Percentiles rank a stretch among this genome's conserved stretches.
These are phyloP conservation scores for Akebia trifoliata DNA, from an alignment of 164 flowering plant species.

Conservation along the genomic window DNA sequence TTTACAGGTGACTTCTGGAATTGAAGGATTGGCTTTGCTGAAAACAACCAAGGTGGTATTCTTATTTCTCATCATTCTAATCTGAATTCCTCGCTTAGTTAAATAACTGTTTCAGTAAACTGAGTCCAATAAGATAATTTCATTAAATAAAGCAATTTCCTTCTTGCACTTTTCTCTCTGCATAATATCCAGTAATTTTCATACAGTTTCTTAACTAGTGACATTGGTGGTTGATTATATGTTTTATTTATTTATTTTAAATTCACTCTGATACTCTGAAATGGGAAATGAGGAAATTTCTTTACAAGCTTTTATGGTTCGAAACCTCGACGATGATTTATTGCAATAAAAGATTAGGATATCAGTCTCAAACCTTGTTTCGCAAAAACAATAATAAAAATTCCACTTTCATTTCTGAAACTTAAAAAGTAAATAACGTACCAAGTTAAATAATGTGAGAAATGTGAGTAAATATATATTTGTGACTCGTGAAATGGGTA, in stretches of 20 bases:
- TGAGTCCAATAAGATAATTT: not conserved
- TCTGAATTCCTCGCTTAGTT: not conserved
- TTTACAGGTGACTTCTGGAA: slow-evolving; percentile 65
- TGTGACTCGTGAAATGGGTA: too few species aligned
- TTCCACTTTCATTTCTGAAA: not conserved
- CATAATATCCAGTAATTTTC: not conserved
- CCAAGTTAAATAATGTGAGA: not conserved
- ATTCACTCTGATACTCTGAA: too few species aligned
- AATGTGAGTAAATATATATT: too few species aligned
- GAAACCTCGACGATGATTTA: not conserved
- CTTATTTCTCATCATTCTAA: not conserved
- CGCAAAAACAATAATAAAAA: not conserved
- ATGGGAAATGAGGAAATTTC: not conserved
- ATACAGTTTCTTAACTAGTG: not conserved
- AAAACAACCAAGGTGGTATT: slow-evolving; percentile 79
- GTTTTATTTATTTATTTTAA: too few species aligned
- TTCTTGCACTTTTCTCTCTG: not conserved
- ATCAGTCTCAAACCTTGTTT: not conserved
- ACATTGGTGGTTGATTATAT: not conserved
- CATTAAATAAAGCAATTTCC: not conserved
- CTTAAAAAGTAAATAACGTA: not conserved
- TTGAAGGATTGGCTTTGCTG: slow-evolving; percentile 76
- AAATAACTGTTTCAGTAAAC: not conserved
- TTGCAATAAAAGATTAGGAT: not conserved
- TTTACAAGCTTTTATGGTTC: not conserved